These are phyloP conservation scores for Poa pratensis DNA, from an alignment of 176 grass and related monocot species.

Conservation along the genomic window DNA sequence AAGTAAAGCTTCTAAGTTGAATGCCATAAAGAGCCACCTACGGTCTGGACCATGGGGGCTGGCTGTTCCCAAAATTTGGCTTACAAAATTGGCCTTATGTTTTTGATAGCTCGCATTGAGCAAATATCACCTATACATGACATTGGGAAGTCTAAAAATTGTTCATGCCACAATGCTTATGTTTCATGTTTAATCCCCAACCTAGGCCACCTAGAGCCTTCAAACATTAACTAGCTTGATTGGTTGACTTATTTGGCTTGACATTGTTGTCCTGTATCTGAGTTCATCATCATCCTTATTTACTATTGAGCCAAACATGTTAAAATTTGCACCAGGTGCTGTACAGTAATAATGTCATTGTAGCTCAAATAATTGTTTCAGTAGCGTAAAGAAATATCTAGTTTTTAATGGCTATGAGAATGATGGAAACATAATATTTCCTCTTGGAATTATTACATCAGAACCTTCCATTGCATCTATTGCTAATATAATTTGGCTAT, in stretches of 20 bases:
- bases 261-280: slow-evolving; percentile 11
- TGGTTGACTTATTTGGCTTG: slow-evolving; percentile 13
- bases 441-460: background rate
- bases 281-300: background rate
- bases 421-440: background rate
- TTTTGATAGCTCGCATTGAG: background rate
- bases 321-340: background rate
- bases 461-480: background rate
- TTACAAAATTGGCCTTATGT: background rate
- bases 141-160: background rate
- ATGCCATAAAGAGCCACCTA: background rate
- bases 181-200: background rate
- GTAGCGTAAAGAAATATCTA: background rate
- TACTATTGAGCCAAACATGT: background rate
- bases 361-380: background rate
- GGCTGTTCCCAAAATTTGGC: slow-evolving; percentile 1
- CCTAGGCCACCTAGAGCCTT: slow-evolving; percentile 15
- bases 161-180: background rate
- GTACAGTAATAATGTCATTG: background rate
- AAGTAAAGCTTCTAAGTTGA: background rate
- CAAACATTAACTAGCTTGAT: background rate
- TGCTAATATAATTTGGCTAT: background rate
- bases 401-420: background rate
- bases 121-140: background rate
- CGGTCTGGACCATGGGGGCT: background rate